Evolutionary conservation across 352 stramenopile genomes (phyloP), one percentile per base, ranked within the genome.

Genomic region (Elongisporangium prolatum): DNA sequence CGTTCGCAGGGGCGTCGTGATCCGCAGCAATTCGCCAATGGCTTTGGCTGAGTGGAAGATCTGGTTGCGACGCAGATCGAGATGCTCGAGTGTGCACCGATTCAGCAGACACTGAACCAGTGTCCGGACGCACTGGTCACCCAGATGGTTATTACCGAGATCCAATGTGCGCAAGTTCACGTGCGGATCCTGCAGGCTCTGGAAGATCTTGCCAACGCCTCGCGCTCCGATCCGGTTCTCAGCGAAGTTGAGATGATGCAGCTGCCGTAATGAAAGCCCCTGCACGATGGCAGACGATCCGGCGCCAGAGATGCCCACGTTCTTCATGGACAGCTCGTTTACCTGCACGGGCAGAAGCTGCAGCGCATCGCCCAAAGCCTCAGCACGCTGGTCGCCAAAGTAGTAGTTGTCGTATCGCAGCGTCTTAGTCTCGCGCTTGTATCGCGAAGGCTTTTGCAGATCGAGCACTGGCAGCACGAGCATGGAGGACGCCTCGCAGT

Each of bases 361-460:
- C 10, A 91, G 65, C 6, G 82, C 76, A 22, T 80, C 64, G 1
- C 82, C 82, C 24, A 91, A 67, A 0, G 82, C 79, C 25, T 88
- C 74, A 1, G 82, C 79, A 1, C 79, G 75, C 48, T 84, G 72
- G 56, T 89, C 79, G 8, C 82, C 79, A 53, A 91, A 84, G 60
- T 84, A 91, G 57, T 89, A 91, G 57, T 91, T 89, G 62, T 84
- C 74, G 47, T 83, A 91, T 0, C 69, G 60, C 13, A 91, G 70
- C 6, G 68, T 53, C 37, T 80, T 77, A 0, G 57, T 69, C 17
- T 57, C 56, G 22, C 47, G 51, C 24, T 89, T 73, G 37, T 88
- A 88, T 6, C 78, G 68, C 1, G 57, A 71, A 7, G 71, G 49
- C 21, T 70, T 62, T 47, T 78, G 83, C 3, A 91, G 59, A 50